phyloP scores from a whole-genome alignment of 176 grass and related monocot genomes.

The Aechmea fasciata region DNA sequence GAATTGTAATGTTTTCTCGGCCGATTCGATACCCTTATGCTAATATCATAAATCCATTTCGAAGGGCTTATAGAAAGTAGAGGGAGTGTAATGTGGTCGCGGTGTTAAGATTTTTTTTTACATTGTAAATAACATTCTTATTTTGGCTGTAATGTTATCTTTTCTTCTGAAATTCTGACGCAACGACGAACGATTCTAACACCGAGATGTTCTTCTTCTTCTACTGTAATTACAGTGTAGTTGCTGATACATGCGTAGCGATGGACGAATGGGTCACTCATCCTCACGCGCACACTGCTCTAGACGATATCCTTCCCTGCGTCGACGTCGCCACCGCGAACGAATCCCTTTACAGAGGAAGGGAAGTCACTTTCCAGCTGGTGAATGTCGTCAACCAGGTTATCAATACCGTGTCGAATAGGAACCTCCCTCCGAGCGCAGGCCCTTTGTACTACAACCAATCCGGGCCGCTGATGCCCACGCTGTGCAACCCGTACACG shows the following conservation, averaged over 20 bases:
- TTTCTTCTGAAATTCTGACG: not conserved
- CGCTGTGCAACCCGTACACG: slow-evolving; percentile 68
- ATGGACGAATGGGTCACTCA: slow-evolving; percentile 85
- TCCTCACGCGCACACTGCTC: slow-evolving; percentile 61
- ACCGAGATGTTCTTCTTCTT: slow-evolving; percentile 12
- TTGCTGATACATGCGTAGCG: slow-evolving; percentile 64
- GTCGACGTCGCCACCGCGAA: slow-evolving; percentile 66
- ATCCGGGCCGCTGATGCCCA: slow-evolving; percentile 66
- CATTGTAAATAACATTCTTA: too few species aligned
- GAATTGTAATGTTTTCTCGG: too few species aligned
- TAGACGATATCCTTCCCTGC: slow-evolving; percentile 83
- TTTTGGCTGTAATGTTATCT: too few species aligned
- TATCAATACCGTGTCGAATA: slow-evolving; percentile 56
- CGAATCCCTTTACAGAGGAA: slow-evolving; percentile 55
- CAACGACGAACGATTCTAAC: not conserved
- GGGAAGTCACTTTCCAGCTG: slow-evolving; percentile 59
- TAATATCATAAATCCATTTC: too few species aligned
- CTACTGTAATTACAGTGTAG: slow-evolving; percentile 35
- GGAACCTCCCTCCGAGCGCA: slow-evolving; percentile 33
- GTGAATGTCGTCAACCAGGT: slow-evolving; percentile 70
- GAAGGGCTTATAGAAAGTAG: too few species aligned
- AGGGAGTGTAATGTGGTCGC: too few species aligned
- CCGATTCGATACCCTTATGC: too few species aligned
- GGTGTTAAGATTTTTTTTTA: too few species aligned
- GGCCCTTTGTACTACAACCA: slow-evolving; percentile 68